A percentile compares a stretch with the other conserved stretches of the same genome.
Conservation (phyloP, 148 eudicot genomes). For the Rhododendron henanense region DNA sequence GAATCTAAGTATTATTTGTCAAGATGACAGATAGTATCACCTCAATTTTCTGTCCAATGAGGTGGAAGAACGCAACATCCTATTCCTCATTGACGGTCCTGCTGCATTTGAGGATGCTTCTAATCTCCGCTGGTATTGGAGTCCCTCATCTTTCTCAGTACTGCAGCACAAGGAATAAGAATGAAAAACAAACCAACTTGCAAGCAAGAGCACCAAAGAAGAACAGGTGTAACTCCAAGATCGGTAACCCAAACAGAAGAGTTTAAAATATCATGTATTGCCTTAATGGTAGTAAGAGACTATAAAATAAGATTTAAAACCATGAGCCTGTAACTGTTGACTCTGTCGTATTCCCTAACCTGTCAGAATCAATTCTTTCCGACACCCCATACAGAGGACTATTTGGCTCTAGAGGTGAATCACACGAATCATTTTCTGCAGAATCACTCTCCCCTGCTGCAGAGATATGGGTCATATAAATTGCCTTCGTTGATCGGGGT, state of each 20-base stretch:
- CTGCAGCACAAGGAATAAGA: constrained; percentile 34
- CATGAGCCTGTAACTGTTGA: background rate
- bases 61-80: constrained; percentile 61
- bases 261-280: background rate
- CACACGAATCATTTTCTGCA: constrained; percentile 99
- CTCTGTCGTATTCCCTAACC: constrained; percentile 39
- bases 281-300: background rate
- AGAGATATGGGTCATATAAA: constrained; percentile 84
- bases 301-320: background rate
- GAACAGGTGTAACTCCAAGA: background rate
- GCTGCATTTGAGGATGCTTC: constrained; percentile 52
- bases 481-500: constrained; percentile 85
- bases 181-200: constrained; percentile 2
- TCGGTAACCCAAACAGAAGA: background rate
- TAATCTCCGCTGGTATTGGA: constrained; percentile 48
- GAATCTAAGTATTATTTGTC: background rate
- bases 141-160: constrained; percentile 72
- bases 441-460: constrained; percentile 99
- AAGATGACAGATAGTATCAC: constrained; percentile 23
- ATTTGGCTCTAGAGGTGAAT: constrained; percentile 96
- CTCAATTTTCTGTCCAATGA: constrained; percentile 55
- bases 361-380: constrained; percentile 72
- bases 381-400: constrained; percentile 83
- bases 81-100: constrained; percentile 68
- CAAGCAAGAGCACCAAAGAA: background rate